phyloP scores from a whole-genome alignment of 2,329 filamentous ascomycete species.

The Aaosphaeria arxii region DNA sequence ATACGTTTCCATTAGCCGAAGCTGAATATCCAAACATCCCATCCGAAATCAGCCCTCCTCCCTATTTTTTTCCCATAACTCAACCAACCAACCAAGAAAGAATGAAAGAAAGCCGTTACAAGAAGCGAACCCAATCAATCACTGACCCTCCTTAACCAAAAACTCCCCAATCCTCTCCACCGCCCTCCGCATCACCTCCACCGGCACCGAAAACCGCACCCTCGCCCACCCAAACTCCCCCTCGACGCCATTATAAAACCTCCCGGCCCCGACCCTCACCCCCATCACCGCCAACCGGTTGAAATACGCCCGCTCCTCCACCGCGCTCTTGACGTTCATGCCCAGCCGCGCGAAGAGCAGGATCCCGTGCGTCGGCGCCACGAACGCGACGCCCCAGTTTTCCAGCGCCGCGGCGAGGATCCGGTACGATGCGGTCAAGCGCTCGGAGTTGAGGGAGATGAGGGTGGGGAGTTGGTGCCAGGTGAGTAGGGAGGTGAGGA shows the following conservation, averaged over 20 bases:
- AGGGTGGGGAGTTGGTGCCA: conserved; percentile 26
- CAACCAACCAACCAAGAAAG: neutral
- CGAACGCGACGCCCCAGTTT: conserved; percentile 14
- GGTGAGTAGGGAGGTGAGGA: conserved; percentile 18
- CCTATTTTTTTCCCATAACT: neutral
- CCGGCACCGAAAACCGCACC: conserved; percentile 17
- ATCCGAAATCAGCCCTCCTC: too few relatives aligned
- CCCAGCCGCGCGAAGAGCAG: conserved; percentile 21
- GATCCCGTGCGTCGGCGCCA: conserved; percentile 23
- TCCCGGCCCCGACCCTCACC: conserved; percentile 14
- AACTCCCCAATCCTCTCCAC: conserved; percentile 13
- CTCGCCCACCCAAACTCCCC: conserved; percentile 28
- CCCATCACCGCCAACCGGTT: conserved; percentile 15
- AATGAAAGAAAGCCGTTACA: neutral
- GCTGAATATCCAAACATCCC: too few relatives aligned
- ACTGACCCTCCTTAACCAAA: conserved; percentile 2
- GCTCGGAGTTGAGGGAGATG: conserved; percentile 19
- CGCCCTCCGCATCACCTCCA: conserved; percentile 13
- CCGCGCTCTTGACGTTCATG: conserved; percentile 4
- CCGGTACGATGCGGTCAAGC: conserved; percentile 17
- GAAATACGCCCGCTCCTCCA: conserved; percentile 19
- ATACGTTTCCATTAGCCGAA: too few relatives aligned
- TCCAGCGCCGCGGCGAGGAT: conserved; percentile 13
- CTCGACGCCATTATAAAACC: conserved; percentile 20
- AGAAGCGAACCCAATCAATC: neutral